A percentile compares a stretch with the other conserved stretches of the same genome.
These are phyloP conservation scores for Metarhizium robertsii DNA, from an alignment of 2,329 filamentous ascomycete species.

Conservation along the genomic window DNA sequence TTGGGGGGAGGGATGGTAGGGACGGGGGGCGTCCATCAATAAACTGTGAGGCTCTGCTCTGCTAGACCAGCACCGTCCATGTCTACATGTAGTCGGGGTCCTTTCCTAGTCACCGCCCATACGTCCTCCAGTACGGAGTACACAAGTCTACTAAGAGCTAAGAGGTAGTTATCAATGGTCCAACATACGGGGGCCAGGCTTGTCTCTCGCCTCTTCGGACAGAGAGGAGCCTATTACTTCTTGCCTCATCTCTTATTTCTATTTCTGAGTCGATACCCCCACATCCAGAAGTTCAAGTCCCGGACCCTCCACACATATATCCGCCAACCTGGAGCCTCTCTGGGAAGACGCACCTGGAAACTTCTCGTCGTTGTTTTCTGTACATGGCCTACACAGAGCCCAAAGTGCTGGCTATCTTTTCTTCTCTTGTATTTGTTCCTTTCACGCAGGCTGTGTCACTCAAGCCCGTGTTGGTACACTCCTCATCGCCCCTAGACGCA, in stretches of 20 bases:
- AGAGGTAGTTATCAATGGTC: neutral
- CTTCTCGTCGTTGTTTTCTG: neutral
- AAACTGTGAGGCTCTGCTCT: neutral
- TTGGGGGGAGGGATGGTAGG: neutral
- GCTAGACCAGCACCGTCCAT: neutral
- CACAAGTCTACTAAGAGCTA: neutral
- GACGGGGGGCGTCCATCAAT: neutral
- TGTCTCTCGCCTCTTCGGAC: neutral
- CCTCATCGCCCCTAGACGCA: neutral
- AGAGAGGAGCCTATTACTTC: neutral
- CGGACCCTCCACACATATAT: neutral
- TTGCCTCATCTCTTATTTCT: neutral
- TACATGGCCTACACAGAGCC: neutral
- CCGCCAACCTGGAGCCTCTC: neutral
- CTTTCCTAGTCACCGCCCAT: neutral
- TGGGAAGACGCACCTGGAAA: neutral
- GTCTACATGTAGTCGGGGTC: neutral
- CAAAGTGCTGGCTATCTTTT: neutral
- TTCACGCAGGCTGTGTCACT: neutral
- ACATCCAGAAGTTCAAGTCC: neutral
- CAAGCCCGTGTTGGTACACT: neutral
- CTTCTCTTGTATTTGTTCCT: neutral
- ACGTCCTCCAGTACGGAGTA: neutral
- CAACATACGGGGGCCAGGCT: neutral
- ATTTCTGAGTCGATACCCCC: neutral